phyloP scores from a whole-genome alignment of 139 green algal genomes.

The Yamagishiella unicocca region DNA sequence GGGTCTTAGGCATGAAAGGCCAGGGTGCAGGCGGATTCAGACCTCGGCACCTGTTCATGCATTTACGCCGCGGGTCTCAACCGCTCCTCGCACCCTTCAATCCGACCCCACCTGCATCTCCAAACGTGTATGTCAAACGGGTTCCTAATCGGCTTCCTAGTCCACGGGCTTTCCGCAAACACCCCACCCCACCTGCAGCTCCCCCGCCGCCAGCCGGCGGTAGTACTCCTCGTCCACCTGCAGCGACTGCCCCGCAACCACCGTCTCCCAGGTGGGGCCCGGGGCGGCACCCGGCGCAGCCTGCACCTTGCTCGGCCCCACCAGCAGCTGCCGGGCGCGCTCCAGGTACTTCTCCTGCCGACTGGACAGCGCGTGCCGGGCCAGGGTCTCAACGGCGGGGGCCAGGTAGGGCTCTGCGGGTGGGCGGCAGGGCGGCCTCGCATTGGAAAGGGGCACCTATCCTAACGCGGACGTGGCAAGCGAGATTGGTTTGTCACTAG shows the following conservation, averaged over 20 bases:
- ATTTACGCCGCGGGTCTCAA: too few relatives aligned
- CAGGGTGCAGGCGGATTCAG: too few relatives aligned
- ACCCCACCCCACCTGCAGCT: slow-evolving; percentile 28
- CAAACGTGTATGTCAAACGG: too few relatives aligned
- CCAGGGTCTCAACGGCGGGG: slow-evolving; percentile 44
- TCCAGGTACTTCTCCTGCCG: slow-evolving; percentile 53
- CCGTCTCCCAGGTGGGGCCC: slow-evolving; percentile 7
- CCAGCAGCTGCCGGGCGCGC: slow-evolving; percentile 38
- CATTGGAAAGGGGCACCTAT: too few relatives aligned
- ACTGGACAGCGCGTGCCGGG: slow-evolving; percentile 36
- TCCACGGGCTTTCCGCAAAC: too few relatives aligned
- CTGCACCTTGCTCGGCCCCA: neutral
- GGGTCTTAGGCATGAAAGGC: neutral
- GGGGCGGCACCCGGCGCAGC: neutral
- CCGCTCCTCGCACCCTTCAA: too few relatives aligned
- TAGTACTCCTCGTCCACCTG: slow-evolving; percentile 26
- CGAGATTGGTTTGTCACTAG: too few relatives aligned
- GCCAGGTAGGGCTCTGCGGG: slow-evolving; percentile 50
- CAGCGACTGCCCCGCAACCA: neutral
- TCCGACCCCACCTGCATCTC: too few relatives aligned
- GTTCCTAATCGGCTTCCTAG: too few relatives aligned
- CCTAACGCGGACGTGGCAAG: too few relatives aligned
- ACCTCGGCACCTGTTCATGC: too few relatives aligned
- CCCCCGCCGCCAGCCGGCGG: slow-evolving; percentile 23
- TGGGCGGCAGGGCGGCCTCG: neutral